Conservation (phyloP, 176 grass and related monocot species). For the Cocos nucifera region DNA sequence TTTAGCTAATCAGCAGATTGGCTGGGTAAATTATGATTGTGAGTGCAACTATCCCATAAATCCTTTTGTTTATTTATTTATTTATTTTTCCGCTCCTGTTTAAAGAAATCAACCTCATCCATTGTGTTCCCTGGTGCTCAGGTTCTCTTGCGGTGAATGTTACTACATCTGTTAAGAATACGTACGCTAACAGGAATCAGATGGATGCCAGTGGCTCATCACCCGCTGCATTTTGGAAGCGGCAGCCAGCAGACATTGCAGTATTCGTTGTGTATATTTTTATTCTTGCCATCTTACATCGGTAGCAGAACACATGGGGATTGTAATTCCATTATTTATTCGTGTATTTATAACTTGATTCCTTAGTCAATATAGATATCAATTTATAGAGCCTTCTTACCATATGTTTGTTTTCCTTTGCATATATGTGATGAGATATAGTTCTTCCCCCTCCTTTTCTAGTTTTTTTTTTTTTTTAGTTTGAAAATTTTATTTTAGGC, state of each 20-base stretch:
- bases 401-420: too few species aligned
- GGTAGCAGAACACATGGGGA: conserved; percentile 39
- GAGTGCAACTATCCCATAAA: conserved; percentile 10
- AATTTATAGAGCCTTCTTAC: too few species aligned
- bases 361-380: too few species aligned
- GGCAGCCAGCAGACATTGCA: conserved; percentile 17
- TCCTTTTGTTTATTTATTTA: background rate
- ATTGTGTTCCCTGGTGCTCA: conserved; percentile 8
- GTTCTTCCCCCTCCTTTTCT: too few species aligned
- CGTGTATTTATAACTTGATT: conserved; percentile 14
- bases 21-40: conserved; percentile 92
- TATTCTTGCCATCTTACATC: conserved; percentile 33
- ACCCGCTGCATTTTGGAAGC: conserved; percentile 8
- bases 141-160: conserved; percentile 79
- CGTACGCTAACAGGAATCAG: conserved; percentile 62
- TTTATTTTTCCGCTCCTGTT: background rate
- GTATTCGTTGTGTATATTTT: conserved; percentile 32
- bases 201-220: conserved; percentile 36
- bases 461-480: too few species aligned
- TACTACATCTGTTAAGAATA: conserved; percentile 63
- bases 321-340: conserved; percentile 63
- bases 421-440: too few species aligned
- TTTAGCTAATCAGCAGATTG: conserved; percentile 71
- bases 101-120: too few species aligned
- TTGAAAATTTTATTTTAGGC: too few species aligned